phyloP scores from a whole-genome alignment of 208 protist species.

The Phytomonas francai region DNA sequence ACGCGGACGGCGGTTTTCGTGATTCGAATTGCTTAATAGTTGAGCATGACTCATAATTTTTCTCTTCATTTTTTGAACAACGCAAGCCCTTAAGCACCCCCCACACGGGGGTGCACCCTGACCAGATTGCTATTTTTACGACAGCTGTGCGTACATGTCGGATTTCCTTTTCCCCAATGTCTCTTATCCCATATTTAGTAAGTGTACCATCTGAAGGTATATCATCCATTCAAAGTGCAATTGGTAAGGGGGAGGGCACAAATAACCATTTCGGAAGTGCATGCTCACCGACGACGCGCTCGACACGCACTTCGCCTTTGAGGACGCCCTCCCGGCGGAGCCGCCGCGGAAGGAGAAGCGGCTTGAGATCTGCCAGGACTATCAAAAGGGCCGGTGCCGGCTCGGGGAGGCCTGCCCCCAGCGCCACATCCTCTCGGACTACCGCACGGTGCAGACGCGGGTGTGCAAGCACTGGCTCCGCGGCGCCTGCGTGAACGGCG shows the following conservation, averaged over 20 bases:
- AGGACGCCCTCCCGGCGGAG: slow-evolving; percentile 60
- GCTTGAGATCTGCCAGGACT: slow-evolving; percentile 90
- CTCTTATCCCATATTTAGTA: too few species aligned
- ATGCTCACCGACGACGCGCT: slow-evolving; percentile 70
- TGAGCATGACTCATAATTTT: too few species aligned
- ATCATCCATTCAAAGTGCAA: background rate
- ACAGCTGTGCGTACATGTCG: too few species aligned
- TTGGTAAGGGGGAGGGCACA: background rate
- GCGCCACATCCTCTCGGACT: slow-evolving; percentile 83
- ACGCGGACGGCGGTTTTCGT: too few species aligned
- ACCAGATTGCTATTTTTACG: too few species aligned
- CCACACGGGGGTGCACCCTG: too few species aligned
- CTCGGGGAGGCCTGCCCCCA: slow-evolving; percentile 91
- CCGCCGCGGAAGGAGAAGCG: slow-evolving; percentile 71
- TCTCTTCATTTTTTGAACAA: too few species aligned
- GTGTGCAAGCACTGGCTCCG: slow-evolving; percentile 97
- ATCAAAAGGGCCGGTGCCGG: slow-evolving; percentile 91
- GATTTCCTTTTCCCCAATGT: too few species aligned
- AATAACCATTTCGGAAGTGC: background rate
- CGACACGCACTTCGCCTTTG: slow-evolving; percentile 62
- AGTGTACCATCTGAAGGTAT: background rate
- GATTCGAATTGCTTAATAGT: too few species aligned
- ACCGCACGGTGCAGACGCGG: slow-evolving; percentile 57
- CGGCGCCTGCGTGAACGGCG: slow-evolving; percentile 94
- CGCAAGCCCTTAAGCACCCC: too few species aligned